Evolutionary conservation across 1,284 basidiomycete genomes (phyloP), one percentile per base, ranked within the genome.

Genomic region (Microbotryum intermedium): DNA sequence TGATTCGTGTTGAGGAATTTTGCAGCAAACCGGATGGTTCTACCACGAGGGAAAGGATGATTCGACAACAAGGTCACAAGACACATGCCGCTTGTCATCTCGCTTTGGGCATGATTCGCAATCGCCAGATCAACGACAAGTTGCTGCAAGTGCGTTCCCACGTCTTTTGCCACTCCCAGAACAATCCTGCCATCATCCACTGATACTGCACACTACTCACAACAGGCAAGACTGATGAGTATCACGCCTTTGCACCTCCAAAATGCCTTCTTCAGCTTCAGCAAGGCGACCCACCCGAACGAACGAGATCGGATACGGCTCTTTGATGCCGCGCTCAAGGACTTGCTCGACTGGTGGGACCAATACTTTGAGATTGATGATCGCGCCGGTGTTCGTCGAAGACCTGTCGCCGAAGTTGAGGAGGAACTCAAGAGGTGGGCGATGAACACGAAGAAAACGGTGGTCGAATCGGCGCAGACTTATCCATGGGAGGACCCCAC

Each of bases 261-360:
- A 72, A 85, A 84, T 55, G 80, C 84, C 3, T 90, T 97, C 74
- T 78, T 79, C 13, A 77, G 80, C 72, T 91, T 93, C 68, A 85
- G 86, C 70, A 88, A 87, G 66, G 84, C 86, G n/a, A 83, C 83
- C 51, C 79, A 90, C 34, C 88, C 91, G 1, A 88, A 92, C 59
- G 79, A 82, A 13, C 81, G 83, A 48, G 84, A 84, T 70, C 84
- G 92, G 10, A 88, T 88, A 1, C 83, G 87, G 3, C 79, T 91
- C 63, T 97, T 95, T 71, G 87, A 94, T 75, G 79, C 81, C 18
- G 86, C 89, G 3, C 77, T 94, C 20, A 79, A 79, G 52, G 81
- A 81, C 50, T 82, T 97, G 9, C 81, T 81, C 7, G 81, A 82
- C 20, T 95, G 91, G 90, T 97, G 91, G 91, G 78, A 80, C 18